phyloP scores from a whole-genome alignment of 805 yeast genomes.

The Saccharomycopsis fibuligera region DNA sequence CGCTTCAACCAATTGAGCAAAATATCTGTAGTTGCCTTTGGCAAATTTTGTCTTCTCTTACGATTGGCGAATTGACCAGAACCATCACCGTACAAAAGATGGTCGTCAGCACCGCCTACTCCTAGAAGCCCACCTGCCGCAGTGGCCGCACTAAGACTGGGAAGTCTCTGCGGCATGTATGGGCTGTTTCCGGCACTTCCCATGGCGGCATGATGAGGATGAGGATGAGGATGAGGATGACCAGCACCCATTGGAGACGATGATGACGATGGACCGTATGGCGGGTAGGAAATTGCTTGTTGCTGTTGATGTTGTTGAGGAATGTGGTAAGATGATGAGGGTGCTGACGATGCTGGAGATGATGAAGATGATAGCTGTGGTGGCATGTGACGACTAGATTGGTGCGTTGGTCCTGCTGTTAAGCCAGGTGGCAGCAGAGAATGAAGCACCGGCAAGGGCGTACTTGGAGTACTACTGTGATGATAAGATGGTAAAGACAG shows the following conservation, averaged over 20 bases:
- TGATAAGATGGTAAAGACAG: too few species aligned
- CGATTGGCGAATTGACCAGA: not conserved
- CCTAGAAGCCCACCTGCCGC: not conserved
- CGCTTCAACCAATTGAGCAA: conserved; percentile 67
- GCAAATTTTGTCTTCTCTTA: conserved; percentile 63
- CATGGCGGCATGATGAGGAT: conserved; percentile 1
- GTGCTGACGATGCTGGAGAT: not conserved
- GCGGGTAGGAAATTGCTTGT: not conserved
- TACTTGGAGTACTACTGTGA: not conserved
- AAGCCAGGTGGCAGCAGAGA: not conserved
- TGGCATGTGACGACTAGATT: too few species aligned
- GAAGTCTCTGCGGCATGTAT: not conserved
- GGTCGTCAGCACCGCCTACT: not conserved
- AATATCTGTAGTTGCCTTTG: conserved; percentile 71
- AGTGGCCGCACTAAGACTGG: not conserved
- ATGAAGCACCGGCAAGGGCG: conserved; percentile 1
- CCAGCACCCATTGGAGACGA: not conserved
- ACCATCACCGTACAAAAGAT: not conserved
- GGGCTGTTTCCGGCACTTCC: not conserved
- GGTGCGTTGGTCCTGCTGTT: too few species aligned
- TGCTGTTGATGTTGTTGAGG: not conserved
- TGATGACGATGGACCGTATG: not conserved
- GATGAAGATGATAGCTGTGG: conserved; percentile 14
- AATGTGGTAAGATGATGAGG: not conserved
- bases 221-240: not conserved